These are phyloP conservation scores for Knoxia roxburghii DNA, from an alignment of 257 asterid genomes.

Conservation along the genomic window DNA sequence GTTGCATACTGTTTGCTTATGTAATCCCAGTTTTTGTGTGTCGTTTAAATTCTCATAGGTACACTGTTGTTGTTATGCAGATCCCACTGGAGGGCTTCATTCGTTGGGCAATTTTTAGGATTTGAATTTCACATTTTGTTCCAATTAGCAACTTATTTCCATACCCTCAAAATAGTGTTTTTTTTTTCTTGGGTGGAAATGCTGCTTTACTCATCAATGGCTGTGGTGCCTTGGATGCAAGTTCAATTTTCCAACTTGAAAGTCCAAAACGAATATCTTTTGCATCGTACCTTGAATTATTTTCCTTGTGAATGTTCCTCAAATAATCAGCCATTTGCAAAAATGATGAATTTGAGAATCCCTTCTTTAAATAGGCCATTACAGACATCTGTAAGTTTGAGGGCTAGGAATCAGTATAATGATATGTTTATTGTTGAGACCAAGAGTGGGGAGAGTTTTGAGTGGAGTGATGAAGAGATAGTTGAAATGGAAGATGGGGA, in stretches of 20 bases:
- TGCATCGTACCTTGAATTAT: neutral
- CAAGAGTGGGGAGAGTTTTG: constrained; percentile 14
- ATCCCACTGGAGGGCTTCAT: constrained; percentile 3
- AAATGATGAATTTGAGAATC: neutral
- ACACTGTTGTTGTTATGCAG: constrained; percentile 4
- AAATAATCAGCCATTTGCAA: neutral
- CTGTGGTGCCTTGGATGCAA: constrained; percentile 5
- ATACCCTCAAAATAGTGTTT: constrained; percentile 4
- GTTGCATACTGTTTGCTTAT: too few relatives aligned
- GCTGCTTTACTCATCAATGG: constrained; percentile 6
- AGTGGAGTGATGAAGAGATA: constrained; percentile 22
- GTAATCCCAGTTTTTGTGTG: neutral
- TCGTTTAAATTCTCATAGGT: neutral
- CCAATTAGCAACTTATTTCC: neutral
- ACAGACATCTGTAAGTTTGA: constrained; percentile 3
- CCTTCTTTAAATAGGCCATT: neutral
- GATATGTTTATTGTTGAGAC: constrained; percentile 12
- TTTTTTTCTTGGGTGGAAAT: constrained; percentile 1
- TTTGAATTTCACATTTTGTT: neutral
- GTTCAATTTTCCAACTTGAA: neutral
- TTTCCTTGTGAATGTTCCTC: neutral
- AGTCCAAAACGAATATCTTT: constrained; percentile 4
- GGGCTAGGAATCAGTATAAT: constrained; percentile 15
- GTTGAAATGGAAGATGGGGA: constrained; percentile 30
- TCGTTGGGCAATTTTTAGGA: neutral